Percentiles rank a stretch among this genome's conserved stretches.
phyloP scores from a whole-genome alignment of 352 stramenopile genomes.

The Blastocystis sp. region DNA sequence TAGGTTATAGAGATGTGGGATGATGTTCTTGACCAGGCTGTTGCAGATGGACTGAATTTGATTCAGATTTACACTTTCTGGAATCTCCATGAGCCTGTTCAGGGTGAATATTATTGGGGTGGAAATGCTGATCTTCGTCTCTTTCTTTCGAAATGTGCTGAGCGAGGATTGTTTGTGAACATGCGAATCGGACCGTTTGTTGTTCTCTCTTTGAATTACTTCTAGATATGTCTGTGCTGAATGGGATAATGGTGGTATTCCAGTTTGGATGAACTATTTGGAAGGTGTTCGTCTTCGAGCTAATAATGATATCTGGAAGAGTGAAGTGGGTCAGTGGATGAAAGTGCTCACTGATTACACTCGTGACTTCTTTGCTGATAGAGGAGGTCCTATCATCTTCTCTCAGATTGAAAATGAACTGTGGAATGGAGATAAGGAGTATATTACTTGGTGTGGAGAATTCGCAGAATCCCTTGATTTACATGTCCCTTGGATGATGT shows the following conservation, averaged over 20 bases:
- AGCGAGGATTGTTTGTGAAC: constrained; percentile 25
- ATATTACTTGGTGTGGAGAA: constrained; percentile 38
- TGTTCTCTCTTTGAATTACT: no score
- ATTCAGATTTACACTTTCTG: constrained; percentile 56
- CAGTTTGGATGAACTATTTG: constrained; percentile 27
- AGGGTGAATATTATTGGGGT: constrained; percentile 31
- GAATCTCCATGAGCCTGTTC: constrained; percentile 35
- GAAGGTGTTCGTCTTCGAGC: constrained; percentile 31
- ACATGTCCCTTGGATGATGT: constrained; percentile 33
- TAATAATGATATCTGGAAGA: constrained; percentile 32
- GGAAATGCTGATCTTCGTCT: constrained; percentile 21
- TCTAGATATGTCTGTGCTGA: constrained; percentile 23
- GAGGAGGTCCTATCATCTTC: constrained; percentile 27
- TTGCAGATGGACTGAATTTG: constrained; percentile 46
- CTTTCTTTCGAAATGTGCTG: constrained; percentile 3
- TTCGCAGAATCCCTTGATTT: background rate
- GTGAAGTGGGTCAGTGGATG: constrained; percentile 41
- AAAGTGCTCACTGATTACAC: constrained; percentile 20
- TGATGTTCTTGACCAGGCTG: constrained; percentile 17
- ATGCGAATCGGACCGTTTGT: constrained; percentile 25
- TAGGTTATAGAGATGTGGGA: constrained; percentile 12
- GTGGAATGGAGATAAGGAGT: constrained; percentile 14
- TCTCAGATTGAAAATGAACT: constrained; percentile 46
- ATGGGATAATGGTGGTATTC: constrained; percentile 54
- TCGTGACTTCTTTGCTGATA: constrained; percentile 45